Conservation (phyloP, 2,329 filamentous ascomycete species). For the Fusarium nanum region DNA sequence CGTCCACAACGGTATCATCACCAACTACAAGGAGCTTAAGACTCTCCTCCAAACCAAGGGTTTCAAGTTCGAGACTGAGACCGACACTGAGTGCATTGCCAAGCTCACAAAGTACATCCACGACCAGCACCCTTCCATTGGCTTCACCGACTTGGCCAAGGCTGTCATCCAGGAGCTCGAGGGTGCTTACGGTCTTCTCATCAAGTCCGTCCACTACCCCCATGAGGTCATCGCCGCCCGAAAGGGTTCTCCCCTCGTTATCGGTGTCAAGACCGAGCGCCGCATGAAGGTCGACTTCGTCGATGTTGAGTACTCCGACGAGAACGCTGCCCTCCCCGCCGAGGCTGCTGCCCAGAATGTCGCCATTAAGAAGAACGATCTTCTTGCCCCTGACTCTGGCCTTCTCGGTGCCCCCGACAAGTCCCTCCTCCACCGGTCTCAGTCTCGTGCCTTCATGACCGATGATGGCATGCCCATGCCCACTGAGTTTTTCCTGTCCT, state of each 20-base stretch:
- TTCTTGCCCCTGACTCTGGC: conserved; percentile 70
- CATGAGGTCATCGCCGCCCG: conserved; percentile 97
- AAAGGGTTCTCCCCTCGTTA: conserved; percentile 97
- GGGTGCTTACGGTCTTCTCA: conserved; percentile 94
- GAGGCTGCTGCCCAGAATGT: conserved; percentile 97
- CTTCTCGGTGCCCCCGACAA: conserved; percentile 94
- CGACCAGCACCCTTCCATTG: conserved; percentile 91
- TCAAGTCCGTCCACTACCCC: conserved; percentile 99
- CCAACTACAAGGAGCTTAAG: conserved; percentile 99
- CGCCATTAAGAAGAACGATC: conserved; percentile 89
- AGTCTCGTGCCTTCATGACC: conserved; percentile 98
- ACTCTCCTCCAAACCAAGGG: conserved; percentile 92
- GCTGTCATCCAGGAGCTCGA: conserved; percentile 98
- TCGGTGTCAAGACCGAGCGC: conserved; percentile 95
- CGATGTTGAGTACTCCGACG: conserved; percentile 96
- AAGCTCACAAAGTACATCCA: conserved; percentile 99
- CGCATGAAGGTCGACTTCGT: conserved; percentile 99
- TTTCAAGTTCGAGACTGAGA: conserved; percentile 99
- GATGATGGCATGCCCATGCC: conserved; percentile 98
- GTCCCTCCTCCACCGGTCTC: conserved; percentile 96
- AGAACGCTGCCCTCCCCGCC: conserved; percentile 83
- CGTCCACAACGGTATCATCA: conserved; percentile 99
- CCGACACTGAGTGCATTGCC: conserved; percentile 98
- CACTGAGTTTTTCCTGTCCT: conserved; percentile 99
- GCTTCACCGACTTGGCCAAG: conserved; percentile 97